phyloP scores from a whole-genome alignment of 2,329 filamentous ascomycete genomes.

The Fusarium sp. region DNA sequence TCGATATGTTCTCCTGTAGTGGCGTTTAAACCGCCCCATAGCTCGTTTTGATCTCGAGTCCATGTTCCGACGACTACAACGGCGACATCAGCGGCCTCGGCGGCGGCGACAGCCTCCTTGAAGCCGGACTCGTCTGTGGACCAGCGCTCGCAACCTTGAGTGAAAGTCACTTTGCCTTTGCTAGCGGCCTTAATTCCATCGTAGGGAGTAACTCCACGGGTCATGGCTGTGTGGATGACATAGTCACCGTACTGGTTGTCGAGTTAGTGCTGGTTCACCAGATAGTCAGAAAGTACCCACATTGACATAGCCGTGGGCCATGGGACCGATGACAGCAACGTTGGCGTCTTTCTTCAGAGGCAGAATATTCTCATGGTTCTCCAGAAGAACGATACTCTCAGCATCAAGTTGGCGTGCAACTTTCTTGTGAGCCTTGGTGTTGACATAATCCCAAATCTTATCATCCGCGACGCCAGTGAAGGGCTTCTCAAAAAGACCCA shows the following conservation, averaged over 20 bases:
- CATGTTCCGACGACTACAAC: slow-evolving; percentile 80
- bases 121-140: slow-evolving; percentile 76
- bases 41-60: slow-evolving; percentile 76
- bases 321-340: slow-evolving; percentile 78
- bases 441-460: slow-evolving; percentile 67
- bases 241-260: slow-evolving; percentile 72
- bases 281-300: slow-evolving; percentile 51
- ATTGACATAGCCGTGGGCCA: slow-evolving; percentile 77
- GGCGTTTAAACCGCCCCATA: slow-evolving; percentile 76
- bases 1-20: slow-evolving; percentile 82
- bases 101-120: slow-evolving; percentile 70
- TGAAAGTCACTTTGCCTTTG: slow-evolving; percentile 70
- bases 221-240: slow-evolving; percentile 71
- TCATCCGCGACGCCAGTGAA: slow-evolving; percentile 67
- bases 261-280: slow-evolving; percentile 1
- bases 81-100: slow-evolving; percentile 74
- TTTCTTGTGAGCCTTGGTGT: slow-evolving; percentile 66
- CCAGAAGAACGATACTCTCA: slow-evolving; percentile 70
- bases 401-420: slow-evolving; percentile 71
- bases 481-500: slow-evolving; percentile 77
- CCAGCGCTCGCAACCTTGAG: slow-evolving; percentile 78
- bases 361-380: slow-evolving; percentile 64
- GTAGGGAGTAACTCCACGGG: slow-evolving; percentile 73
- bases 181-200: slow-evolving; percentile 73
- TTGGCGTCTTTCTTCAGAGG: slow-evolving; percentile 71